Evolutionary conservation across 116 monocot species (phyloP), one percentile per base, ranked within the genome.

Genomic region (Posidonia oceanica): DNA sequence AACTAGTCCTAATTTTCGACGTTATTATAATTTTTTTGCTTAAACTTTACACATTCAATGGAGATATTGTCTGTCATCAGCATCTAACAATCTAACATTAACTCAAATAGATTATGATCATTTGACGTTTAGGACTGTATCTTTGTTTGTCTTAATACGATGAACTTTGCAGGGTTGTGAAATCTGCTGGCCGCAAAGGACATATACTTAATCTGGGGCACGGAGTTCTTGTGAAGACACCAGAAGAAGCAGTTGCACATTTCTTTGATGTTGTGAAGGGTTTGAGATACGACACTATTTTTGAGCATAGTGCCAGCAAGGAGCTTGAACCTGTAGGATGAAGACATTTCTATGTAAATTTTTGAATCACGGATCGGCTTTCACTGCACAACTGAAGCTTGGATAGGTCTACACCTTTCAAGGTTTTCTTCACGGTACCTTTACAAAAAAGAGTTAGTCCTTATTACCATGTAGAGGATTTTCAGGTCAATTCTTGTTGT

Each of bases 171-270:
- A 95, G 95, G 79, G 88, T 91, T 61, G 95, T 95, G 36, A 84
- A 64, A 58, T 68, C 83, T 72, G 94, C 94, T 72, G 94, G 94
- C 6, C 77, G 71, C 14, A 80, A 72, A 63, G 86, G 95, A 12
- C 91, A 95, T 66, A 95, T 95, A 73, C 83, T 95, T 64, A 95
- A 95, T 71, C 76, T 95, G 39, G 91, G 95, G 39, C 91, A 95
- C 70, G 95, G 95, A 36, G 95, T 95, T 61, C 88, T 95, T 51
- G 81, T 86, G 59, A 81, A 80, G 54, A 95, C 95, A 7, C 95
- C 88, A 21, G 95, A 95, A 77, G 91, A 91, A 48, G 91, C 95
- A n/a, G 95, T 91, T 54, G 86, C 86, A 13, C 95, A 91, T 81
- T 95, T 95, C 84, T 95, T 95, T 70, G 83, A 95, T 72, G 95